These are phyloP conservation scores for Penicillium herquei DNA, from an alignment of 495 filamentous ascomycete genomes.

Conservation along the genomic window DNA sequence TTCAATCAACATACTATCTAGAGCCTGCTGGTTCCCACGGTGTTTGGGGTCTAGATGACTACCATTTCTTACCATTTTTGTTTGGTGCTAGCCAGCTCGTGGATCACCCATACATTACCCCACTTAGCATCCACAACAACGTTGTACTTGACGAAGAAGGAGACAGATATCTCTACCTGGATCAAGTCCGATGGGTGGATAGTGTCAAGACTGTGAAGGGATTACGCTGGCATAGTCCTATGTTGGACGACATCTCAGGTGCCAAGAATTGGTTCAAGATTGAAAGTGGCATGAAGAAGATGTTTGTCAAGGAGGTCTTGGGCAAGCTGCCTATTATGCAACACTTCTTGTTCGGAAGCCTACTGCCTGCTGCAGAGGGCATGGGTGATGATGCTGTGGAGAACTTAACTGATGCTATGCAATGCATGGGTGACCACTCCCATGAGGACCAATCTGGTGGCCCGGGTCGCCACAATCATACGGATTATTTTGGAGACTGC, in stretches of 20 bases:
- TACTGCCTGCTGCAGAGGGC: slow-evolving; percentile 74
- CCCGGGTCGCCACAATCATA: slow-evolving; percentile 18
- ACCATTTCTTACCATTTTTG: slow-evolving; percentile 94
- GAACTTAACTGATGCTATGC: too few species aligned
- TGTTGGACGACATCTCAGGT: slow-evolving; percentile 97
- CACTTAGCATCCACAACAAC: slow-evolving; percentile 80
- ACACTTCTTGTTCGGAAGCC: slow-evolving; percentile 88
- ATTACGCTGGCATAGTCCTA: slow-evolving; percentile 93
- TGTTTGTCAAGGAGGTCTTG: slow-evolving; percentile 93
- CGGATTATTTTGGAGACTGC: slow-evolving; percentile 86
- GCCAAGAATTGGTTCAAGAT: slow-evolving; percentile 91
- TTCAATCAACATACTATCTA: slow-evolving; percentile 90
- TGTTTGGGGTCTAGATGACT: slow-evolving; percentile 96
- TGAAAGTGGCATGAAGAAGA: slow-evolving; percentile 89
- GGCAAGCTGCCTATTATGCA: slow-evolving; percentile 97
- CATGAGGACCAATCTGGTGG: slow-evolving; percentile 57
- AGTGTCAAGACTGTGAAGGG: slow-evolving; percentile 95
- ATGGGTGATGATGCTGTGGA: slow-evolving; percentile 64
- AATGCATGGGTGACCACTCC: slow-evolving; percentile 51
- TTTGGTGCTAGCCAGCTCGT: slow-evolving; percentile 92
- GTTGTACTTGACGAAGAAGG: slow-evolving; percentile 83
- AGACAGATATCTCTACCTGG: slow-evolving; percentile 80
- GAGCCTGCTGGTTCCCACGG: slow-evolving; percentile 95
- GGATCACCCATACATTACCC: slow-evolving; percentile 83
- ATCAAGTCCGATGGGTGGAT: slow-evolving; percentile 91